phyloP scores from a whole-genome alignment of 2,329 filamentous ascomycete species.

The Hypoxylon sp. region DNA sequence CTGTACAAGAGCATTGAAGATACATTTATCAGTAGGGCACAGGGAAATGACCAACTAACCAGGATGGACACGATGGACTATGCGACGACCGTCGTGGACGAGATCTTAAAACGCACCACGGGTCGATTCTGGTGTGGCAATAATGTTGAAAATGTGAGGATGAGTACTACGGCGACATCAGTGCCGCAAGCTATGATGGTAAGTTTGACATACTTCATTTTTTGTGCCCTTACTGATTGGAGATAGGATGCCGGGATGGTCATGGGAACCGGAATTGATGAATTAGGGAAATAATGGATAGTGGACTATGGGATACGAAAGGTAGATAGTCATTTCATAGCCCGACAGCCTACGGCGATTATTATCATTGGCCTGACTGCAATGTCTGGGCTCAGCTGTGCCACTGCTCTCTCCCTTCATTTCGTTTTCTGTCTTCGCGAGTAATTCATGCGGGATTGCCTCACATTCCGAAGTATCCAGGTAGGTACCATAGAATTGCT shows the following conservation, averaged over 20 bases:
- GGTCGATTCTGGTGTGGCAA: conserved; percentile 46
- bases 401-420: too few relatives aligned
- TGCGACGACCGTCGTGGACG: conserved; percentile 40
- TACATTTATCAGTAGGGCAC: conserved; percentile 41
- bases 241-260: conserved; percentile 42
- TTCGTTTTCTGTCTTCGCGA: too few relatives aligned
- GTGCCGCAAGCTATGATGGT: conserved; percentile 46
- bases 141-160: conserved; percentile 39
- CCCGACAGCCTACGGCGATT: too few relatives aligned
- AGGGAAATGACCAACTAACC: conserved; percentile 42
- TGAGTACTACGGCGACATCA: conserved; percentile 41
- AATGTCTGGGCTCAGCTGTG: too few relatives aligned
- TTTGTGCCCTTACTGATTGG: conserved; percentile 25
- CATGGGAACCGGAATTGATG: conserved; percentile 30
- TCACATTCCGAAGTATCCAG: too few relatives aligned
- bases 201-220: conserved; percentile 11
- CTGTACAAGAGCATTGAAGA: conserved; percentile 47
- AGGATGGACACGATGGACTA: conserved; percentile 47
- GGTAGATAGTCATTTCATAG: too few relatives aligned
- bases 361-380: background rate
- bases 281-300: conserved; percentile 19
- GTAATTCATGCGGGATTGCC: too few relatives aligned
- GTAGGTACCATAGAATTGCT: too few relatives aligned
- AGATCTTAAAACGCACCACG: conserved; percentile 37
- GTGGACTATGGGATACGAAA: background rate